Conservation (phyloP, 768 basidiomycete genomes). For the Russula vinacea region DNA sequence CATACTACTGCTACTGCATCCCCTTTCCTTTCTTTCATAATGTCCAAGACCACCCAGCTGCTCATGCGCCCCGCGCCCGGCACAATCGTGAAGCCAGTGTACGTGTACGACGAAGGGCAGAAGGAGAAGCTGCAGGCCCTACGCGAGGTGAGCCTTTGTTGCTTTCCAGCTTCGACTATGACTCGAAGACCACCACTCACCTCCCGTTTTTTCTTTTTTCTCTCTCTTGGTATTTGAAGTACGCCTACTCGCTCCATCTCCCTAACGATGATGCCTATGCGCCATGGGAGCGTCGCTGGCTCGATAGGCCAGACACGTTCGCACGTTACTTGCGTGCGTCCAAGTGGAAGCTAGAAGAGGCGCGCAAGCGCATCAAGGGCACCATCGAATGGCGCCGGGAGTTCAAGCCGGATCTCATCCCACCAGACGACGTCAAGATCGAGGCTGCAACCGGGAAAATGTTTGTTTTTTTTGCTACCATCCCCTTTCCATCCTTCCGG, state of each 20-base stretch:
- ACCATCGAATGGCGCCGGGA: conserved; percentile 85
- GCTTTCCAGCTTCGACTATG: neutral
- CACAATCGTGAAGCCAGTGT: conserved; percentile 51
- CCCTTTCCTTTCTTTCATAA: conserved; percentile 26
- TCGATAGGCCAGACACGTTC: conserved; percentile 62
- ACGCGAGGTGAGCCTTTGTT: conserved; percentile 49
- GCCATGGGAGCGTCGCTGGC: conserved; percentile 76
- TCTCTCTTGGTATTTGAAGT: conserved; percentile 43
- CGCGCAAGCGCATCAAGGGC: conserved; percentile 69
- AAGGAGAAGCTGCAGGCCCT: conserved; percentile 55
- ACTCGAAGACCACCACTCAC: too few species aligned
- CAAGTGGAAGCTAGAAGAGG: conserved; percentile 79
- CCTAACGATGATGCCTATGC: conserved; percentile 68
- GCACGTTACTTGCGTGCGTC: conserved; percentile 81
- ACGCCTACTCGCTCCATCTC: conserved; percentile 59
- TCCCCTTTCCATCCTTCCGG: neutral
- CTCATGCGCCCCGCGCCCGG: conserved; percentile 55
- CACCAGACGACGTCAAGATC: conserved; percentile 72
- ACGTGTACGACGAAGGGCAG: conserved; percentile 65
- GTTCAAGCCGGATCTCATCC: conserved; percentile 79
- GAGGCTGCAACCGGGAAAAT: conserved; percentile 88
- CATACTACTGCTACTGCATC: too few species aligned
- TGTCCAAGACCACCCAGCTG: conserved; percentile 47
- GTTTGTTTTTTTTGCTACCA: conserved; percentile 42
- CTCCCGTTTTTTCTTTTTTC: neutral